Base-by-base conservation (phyloP, 805 yeast genomes). In the Spathaspora arborariae region DNA sequence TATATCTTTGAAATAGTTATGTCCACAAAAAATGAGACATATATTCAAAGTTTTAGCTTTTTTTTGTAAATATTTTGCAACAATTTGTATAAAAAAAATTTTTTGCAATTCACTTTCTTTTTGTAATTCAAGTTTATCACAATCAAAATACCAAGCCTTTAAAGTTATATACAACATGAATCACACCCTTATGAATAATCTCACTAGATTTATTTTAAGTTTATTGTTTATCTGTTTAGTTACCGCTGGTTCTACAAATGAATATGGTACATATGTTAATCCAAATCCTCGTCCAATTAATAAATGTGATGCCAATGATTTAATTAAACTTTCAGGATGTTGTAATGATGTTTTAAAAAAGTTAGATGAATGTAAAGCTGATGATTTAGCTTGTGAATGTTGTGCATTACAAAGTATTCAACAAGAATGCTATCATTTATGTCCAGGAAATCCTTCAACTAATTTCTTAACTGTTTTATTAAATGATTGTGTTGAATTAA, bases 301-400 rank as follows among this genome's bases (percentile, higher is more conserved):
- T 24, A 64, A 64, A 40, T 77, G 81, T 58, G 72, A 63, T 34
- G 65, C 76, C 18, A 63, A 70, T 41, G 80, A 76, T 49, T 55
- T 74, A 33, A 65, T 68, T 40, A 67, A 66, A 36, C 59, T 76
- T 26, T 64, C 74, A 2, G 50, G 52, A 16, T 78, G 82, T 56
- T 75, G 79, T 27, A 73, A 70, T 53, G 77, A 72, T 46, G 74
- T 78, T 11, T 60, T 77, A 37, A 54, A 64, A 24, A 73, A 64
- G 50, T 63, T 78, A 49, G 79, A 76, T 52, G 75, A 68, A 46
- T 78, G 82, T 54, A 72, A 75, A 51, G 73, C 80, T 4, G 75
- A 74, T 54, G 82, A 78, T 59, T 61, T 75, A 51, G 80, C 80
- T 1, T 78, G 82, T 58, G 81, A 76, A 51, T 78, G 82, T 51